Percentiles rank a stretch among this genome's conserved stretches.
Conservation (phyloP, 1,284 basidiomycete species). For the Boletellus deceptivus region DNA sequence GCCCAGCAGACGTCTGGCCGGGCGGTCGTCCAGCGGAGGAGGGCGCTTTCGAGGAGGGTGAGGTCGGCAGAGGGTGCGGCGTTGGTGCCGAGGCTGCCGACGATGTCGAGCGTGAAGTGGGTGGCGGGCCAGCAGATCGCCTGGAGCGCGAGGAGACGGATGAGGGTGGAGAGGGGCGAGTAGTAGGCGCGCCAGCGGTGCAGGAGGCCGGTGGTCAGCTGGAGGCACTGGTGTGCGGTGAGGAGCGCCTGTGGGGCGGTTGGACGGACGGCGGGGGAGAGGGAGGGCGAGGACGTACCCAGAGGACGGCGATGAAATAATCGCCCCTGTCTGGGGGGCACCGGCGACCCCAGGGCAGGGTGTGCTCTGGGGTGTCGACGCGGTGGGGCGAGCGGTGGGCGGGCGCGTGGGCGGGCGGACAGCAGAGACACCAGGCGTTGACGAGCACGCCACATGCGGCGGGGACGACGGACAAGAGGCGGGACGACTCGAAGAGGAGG, state of each 20-base stretch:
- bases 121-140: constrained; percentile 89
- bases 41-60: constrained; percentile 23
- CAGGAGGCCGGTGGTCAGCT: constrained; percentile 76
- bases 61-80: not conserved
- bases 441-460: constrained; percentile 63
- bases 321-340: constrained; percentile 51
- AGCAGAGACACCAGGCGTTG: constrained; percentile 52
- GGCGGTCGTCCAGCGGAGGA: constrained; percentile 32
- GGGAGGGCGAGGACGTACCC: constrained; percentile 46
- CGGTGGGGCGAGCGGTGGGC: constrained; percentile 9
- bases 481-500: constrained; percentile 46
- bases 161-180: constrained; percentile 73
- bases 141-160: constrained; percentile 80
- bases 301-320: constrained; percentile 60
- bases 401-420: constrained; percentile 37
- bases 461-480: constrained; percentile 71
- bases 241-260: constrained; percentile 53
- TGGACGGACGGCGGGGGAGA: not conserved
- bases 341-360: constrained; percentile 18
- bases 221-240: constrained; percentile 80
- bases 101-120: constrained; percentile 67
- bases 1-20: constrained; percentile 80
- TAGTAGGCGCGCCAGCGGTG: constrained; percentile 83
- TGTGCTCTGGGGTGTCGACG: not conserved
- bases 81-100: constrained; percentile 42